phyloP scores from a whole-genome alignment of 768 basidiomycete genomes.

The Suillus americanus region DNA sequence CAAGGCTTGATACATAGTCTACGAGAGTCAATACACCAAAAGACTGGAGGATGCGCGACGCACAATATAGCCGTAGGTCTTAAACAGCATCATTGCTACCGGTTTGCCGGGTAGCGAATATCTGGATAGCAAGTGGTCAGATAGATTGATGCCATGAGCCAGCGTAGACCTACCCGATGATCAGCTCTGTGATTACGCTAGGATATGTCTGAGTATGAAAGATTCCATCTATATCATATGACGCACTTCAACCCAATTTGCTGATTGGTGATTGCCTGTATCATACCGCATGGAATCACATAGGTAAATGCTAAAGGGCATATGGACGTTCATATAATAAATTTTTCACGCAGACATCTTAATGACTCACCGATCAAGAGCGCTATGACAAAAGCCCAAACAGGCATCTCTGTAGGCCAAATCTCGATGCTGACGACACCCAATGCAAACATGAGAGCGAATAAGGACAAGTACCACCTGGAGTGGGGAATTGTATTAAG shows the following conservation, averaged over 20 bases:
- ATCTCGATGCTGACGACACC: slow-evolving; percentile 70
- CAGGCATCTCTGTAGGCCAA: slow-evolving; percentile 73
- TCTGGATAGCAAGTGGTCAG: slow-evolving; percentile 13
- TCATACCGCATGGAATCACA: slow-evolving; percentile 55
- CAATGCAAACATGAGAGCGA: slow-evolving; percentile 67
- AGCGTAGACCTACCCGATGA: slow-evolving; percentile 52
- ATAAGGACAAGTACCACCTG: slow-evolving; percentile 80
- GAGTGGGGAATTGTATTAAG: not conserved
- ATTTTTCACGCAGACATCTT: not conserved
- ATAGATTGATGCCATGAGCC: not conserved
- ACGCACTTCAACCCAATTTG: slow-evolving; percentile 64
- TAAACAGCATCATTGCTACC: slow-evolving; percentile 85
- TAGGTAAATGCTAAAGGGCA: slow-evolving; percentile 37
- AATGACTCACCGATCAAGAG: slow-evolving; percentile 46
- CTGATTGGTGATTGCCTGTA: slow-evolving; percentile 77
- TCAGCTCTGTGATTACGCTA: slow-evolving; percentile 74
- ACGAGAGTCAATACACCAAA: not conserved
- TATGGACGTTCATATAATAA: not conserved
- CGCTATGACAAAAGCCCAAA: slow-evolving; percentile 67
- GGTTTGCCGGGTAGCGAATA: slow-evolving; percentile 78
- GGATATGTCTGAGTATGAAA: not conserved
- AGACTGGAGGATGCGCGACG: slow-evolving; percentile 16
- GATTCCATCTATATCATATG: not conserved
- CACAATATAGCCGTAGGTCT: slow-evolving; percentile 75
- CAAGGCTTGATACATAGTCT: slow-evolving; percentile 47